Evolutionary conservation across 2,329 filamentous ascomycete genomes (phyloP), one percentile per base, ranked within the genome.

Genomic region (Fusarium chuoi): DNA sequence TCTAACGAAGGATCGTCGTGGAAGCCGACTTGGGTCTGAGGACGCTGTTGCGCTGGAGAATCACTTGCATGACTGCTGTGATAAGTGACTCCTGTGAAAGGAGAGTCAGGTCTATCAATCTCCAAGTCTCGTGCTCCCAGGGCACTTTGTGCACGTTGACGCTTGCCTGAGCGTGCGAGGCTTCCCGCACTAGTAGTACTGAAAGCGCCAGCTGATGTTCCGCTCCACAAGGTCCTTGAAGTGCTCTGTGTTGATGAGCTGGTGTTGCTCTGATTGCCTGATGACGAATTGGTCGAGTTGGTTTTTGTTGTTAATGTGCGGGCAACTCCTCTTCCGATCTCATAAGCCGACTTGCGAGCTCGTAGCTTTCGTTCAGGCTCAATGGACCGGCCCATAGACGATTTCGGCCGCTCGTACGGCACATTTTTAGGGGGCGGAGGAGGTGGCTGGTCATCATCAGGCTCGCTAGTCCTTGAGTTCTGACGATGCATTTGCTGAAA

Each of bases 141-240:
- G 7, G 90, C 90, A 78, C 92, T 94, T 72, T 90, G 89, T 22
- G 92, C 87, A 70, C 91, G 80, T 75, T 87, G 87, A 68, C 91
- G 80, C 75, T 87, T 82, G 78, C 92, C 92, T 78, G 93, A 93
- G 70, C 95, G 90, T 36, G 95, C 95, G 73, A 97, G 90, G 83
- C 96, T 98, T 61, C 95, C 96, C 22, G 96, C 96, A 83, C 96
- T 98, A 22, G 96, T 98, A 57, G 95, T 94, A 81, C 96, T 98
- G 82, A 98, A 94, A 18, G 89, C 96, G 57, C 95, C 92, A 1
- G 96, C 96, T 60, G 96, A 98, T 59, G 90, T 88, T 7, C 96
- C 96, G 81, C 96, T 98, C 96, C 98, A 98, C 48, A 99, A 82
- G 78, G 94, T 98, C 77, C 92, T 90, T 76, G 92, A 91, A 22